Evolutionary conservation across 2,329 filamentous ascomycete species (phyloP), one percentile per base, ranked within the genome.

Genomic region (Aspergillus sp.): DNA sequence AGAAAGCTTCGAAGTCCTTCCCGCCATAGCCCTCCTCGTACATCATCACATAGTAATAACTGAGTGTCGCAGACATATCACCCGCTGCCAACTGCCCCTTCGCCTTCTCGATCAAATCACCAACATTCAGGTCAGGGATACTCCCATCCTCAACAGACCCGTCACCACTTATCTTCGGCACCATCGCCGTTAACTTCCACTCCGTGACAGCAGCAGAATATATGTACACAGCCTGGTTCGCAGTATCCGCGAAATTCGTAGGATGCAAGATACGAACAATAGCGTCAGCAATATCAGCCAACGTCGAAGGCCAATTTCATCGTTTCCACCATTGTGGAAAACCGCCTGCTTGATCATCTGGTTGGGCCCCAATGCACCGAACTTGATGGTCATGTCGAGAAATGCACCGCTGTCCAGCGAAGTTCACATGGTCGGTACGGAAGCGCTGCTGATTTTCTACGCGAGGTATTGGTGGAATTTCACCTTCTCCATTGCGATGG

Each of bases 401-500:
- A 52, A 49, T 22, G 44, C 49, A 19, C 49, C 46, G 13, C 32
- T 51, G 46, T 49, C 46, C 13, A 51, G 20, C 1, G 43, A 46
- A 10, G 49, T 51, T 23, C 47, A 51, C 2, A 46, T 46, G 3
- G 41, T 42, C 4, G 20, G 13, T 19, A 12, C 30, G 12, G 41
- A 7, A 4, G 39, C 2, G 17, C 9, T 27, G 22, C 17, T 19
- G 7, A 49, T 41, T 10, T 20, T 23, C 1, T 25, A 39, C 13
- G 25, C 23, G 7, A 49, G 46, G 33, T 46, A 37, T 9, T 49
- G 46, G 1, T 44, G 49, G 5, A 49, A 41, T 48, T 54, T 53
- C 15, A 66, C 55, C 37, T 52, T 49, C 7, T 52, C 47, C 33
- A 54, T 49, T 13, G 38, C 38, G 25, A 45, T n/a, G n/a, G 47